Base-by-base conservation (phyloP, 768 basidiomycete species). In the Psilocybe cubensis region DNA sequence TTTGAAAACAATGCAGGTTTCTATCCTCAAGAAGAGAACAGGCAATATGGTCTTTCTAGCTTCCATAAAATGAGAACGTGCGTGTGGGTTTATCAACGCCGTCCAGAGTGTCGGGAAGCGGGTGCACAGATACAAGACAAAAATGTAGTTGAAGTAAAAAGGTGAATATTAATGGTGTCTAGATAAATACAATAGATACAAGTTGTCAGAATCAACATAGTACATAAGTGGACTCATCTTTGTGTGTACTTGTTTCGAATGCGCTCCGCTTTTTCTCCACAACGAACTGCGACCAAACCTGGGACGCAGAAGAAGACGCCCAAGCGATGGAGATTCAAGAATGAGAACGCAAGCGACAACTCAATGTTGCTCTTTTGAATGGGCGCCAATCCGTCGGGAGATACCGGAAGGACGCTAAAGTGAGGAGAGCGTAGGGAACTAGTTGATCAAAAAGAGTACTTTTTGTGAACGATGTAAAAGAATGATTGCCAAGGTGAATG, bases 91-190 rank as follows among this genome's bases (percentile, higher is more conserved):
- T 63, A 65, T 61, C 43, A 78, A 86, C 88, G 88, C 83, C 84
- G 86, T 83, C 88, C 94, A 96, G 94, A 96, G 94, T 96, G 94
- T 96, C 83, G 83, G 83, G 83, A 92, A 96, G 94, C 94, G 70
- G 52, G 33, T 31, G 54, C 33, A 44, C 17, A 18, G 25, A 27
- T 50, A 9, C 11, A 45, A 14, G 45, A 35, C 17, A 46, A 48
- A n/a, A 14, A 41, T 12, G 43, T 42, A 1, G 20, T 28, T 2
- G 18, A 50, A 20, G 20, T 41, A 25, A 57, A 20, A 28, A 18
- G 33, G 8, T 21, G 11, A 12, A 20, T 11, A 51, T 38, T 51
- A 17, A 23, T 4, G 40, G 38, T 51, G 31, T 28, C 17, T 29
- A 48, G n/a, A n/a, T 8, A 2, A 29, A 1, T 48, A 25, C 31